Evolutionary conservation across 768 basidiomycete species (phyloP).

Genomic region (Lyophyllum atratum): DNA sequence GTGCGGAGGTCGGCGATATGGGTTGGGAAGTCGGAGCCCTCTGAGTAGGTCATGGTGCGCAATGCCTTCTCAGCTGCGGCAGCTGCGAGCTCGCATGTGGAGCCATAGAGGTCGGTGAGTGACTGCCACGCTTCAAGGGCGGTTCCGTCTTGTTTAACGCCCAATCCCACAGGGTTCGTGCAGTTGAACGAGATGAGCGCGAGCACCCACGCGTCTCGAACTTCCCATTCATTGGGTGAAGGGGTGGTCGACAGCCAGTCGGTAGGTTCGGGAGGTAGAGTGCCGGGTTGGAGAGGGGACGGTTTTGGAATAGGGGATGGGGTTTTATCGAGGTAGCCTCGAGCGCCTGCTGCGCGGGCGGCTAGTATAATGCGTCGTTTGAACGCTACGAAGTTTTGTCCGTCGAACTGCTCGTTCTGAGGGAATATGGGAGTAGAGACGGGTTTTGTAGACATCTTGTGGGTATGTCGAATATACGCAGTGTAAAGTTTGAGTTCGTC

Average conservation of each 20-base stretch:
- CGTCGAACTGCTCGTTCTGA: background rate
- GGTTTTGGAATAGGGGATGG: background rate
- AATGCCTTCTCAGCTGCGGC: slow-evolving; percentile 9
- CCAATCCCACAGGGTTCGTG: slow-evolving; percentile 18
- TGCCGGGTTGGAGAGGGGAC: background rate
- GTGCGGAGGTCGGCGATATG: slow-evolving; percentile 17
- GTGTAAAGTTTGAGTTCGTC: background rate
- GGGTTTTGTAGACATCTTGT: background rate
- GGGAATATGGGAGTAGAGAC: background rate
- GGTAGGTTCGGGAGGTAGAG: background rate
- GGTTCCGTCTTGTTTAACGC: slow-evolving; percentile 14
- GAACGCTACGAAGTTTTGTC: background rate
- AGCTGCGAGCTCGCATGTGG: slow-evolving; percentile 8
- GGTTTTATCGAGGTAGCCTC: background rate
- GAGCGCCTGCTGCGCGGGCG: background rate
- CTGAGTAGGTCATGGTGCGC: background rate
- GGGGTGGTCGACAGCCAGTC: background rate
- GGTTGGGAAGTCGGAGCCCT: slow-evolving; percentile 12
- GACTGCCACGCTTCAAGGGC: slow-evolving; percentile 20
- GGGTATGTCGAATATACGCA: background rate
- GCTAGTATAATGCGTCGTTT: background rate
- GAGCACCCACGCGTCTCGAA: slow-evolving; percentile 3
- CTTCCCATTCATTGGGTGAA: background rate
- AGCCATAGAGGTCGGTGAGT: slow-evolving; percentile 6
- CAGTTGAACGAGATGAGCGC: slow-evolving; percentile 6